Base-by-base conservation (phyloP, 768 basidiomycete species). In the Podaxis carcinomalis region DNA sequence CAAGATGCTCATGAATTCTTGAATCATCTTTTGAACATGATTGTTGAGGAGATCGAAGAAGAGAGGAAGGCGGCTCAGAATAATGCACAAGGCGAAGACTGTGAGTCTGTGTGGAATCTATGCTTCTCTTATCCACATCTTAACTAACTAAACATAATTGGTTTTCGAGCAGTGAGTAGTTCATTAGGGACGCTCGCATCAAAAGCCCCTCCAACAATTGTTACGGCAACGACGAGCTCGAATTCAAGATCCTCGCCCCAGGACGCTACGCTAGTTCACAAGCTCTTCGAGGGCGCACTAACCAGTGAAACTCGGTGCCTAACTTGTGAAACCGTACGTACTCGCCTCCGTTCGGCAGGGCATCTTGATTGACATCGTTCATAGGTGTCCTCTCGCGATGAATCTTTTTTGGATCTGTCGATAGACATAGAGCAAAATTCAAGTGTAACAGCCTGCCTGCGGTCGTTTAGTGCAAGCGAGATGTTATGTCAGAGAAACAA, bases 1-100 rank as follows among this genome's bases (percentile, higher is more conserved):
- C 97, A 99, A 71, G 97, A 99, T 72, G 97, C 97, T 2, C 97
- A 98, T 75, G 97, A 99, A 74, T 98, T 99, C 73, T 79, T 98
- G 44, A 97, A 95, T 71, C 98, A 90, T 74, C 77, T 98, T 27
- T 77, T 99, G 57, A 99, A 99, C 73, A 87, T 82, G 71, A 88
- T 99, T 52, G 89, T 94, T 37, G 96, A 98, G 73, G 95, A 98
- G 70, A 84, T 96, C 65, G 92, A 95, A 68, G 83, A 85, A 62
- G 88, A 89, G 61, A 80, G 73, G 68, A 86, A 78, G 67, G 77
- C 70, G 47, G 66, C 67, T n/a, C 71, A 74, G 57, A 74, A 73
- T 56, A 65, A 64, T 19, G 68, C 71, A 36, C 77, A 79, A 16
- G 78, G 74, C 28, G 90, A 90, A 39, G 90, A 92, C 67, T 68